phyloP scores from a whole-genome alignment of 2,329 filamentous ascomycete genomes.

The Aspergillus pseudoviridinutans region DNA sequence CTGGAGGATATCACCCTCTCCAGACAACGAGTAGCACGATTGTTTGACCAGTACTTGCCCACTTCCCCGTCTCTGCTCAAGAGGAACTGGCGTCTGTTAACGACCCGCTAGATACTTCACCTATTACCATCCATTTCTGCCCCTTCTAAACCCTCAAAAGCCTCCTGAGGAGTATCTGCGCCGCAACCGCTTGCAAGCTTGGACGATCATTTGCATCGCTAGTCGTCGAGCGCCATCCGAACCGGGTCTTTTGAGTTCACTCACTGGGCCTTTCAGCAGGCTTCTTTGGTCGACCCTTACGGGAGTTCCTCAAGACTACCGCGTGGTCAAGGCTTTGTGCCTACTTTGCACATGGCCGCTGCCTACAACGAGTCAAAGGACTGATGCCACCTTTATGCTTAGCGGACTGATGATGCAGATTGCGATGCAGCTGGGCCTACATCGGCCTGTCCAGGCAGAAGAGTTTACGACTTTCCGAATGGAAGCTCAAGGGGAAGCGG shows the following conservation, averaged over 20 bases:
- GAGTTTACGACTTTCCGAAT: constrained; percentile 47
- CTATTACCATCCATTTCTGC: constrained; percentile 60
- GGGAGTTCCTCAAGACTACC: constrained; percentile 57
- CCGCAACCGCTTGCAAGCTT: constrained; percentile 58
- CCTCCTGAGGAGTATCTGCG: constrained; percentile 55
- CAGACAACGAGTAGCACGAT: constrained; percentile 34
- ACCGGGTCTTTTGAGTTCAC: constrained; percentile 49
- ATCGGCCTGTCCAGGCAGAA: constrained; percentile 59
- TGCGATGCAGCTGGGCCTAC: constrained; percentile 60
- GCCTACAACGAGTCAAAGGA: constrained; percentile 57
- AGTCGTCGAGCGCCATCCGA: constrained; percentile 56
- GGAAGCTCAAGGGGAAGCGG: constrained; percentile 56
- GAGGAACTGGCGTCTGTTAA: constrained; percentile 24
- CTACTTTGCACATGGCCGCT: constrained; percentile 62
- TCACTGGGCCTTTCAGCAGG: constrained; percentile 49
- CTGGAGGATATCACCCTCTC: constrained; percentile 46
- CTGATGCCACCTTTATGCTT: constrained; percentile 61
- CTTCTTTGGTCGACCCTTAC: constrained; percentile 58
- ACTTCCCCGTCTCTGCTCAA: not conserved
- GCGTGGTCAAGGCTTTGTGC: constrained; percentile 60
- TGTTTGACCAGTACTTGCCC: constrained; percentile 40
- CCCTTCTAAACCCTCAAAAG: constrained; percentile 54
- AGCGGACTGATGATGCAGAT: constrained; percentile 63
- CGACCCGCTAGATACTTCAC: constrained; percentile 53
- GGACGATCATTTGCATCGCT: constrained; percentile 60